These are phyloP conservation scores for Aristolochia contorta DNA, from an alignment of 164 flowering plant species.

Conservation along the genomic window DNA sequence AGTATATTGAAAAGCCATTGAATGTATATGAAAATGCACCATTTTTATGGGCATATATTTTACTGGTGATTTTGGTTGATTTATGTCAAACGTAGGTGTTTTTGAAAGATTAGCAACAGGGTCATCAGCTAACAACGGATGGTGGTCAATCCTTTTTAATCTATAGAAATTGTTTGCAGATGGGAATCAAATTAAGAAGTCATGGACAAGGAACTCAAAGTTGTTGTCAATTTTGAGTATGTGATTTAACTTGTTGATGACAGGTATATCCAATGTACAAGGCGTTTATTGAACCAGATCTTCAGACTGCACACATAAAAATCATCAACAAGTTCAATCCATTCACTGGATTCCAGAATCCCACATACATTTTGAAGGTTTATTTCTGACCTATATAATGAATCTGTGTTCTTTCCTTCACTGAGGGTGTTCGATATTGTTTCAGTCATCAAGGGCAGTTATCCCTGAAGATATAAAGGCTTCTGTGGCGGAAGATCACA, in stretches of 20 bases:
- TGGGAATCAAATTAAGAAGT: neutral
- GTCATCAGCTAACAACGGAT: too few relatives aligned
- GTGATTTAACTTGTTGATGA: too few relatives aligned
- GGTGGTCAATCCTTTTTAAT: too few relatives aligned
- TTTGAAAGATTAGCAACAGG: too few relatives aligned
- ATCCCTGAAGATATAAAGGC: slow-evolving; percentile 59
- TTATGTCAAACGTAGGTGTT: too few relatives aligned
- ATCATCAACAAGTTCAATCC: slow-evolving; percentile 94
- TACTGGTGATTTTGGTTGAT: too few relatives aligned
- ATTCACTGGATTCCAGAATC: slow-evolving; percentile 87
- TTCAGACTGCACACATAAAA: slow-evolving; percentile 85
- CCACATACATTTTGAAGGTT: slow-evolving; percentile 92
- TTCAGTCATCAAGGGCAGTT: slow-evolving; percentile 64
- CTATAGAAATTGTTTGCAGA: too few relatives aligned
- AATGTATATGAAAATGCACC: neutral
- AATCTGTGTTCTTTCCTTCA: neutral
- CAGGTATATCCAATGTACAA: slow-evolving; percentile 99
- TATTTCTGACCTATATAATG: neutral
- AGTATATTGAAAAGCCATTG: too few relatives aligned
- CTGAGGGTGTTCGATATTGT: slow-evolving; percentile 11
- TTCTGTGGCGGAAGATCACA: slow-evolving; percentile 41
- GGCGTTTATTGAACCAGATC: slow-evolving; percentile 97
- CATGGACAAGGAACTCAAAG: too few relatives aligned
- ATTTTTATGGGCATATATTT: neutral
- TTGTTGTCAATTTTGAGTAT: too few relatives aligned